Conservation (phyloP, 2,329 filamentous ascomycete species). For the Aureobasidium vineae region DNA sequence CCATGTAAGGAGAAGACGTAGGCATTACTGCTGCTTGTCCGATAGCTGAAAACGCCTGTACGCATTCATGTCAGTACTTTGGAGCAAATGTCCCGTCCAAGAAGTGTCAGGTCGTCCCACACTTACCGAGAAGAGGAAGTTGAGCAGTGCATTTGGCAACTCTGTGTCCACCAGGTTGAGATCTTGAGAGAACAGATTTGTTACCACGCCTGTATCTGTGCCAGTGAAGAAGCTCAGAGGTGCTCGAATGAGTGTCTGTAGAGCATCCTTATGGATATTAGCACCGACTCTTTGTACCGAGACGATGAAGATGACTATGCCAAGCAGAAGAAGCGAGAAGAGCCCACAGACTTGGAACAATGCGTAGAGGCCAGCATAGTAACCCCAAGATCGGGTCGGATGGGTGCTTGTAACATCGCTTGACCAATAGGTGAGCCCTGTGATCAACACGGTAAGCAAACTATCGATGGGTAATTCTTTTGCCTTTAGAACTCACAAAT, state of each 20-base stretch:
- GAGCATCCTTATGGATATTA: not conserved
- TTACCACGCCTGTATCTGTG: constrained; percentile 24
- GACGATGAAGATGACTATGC: not conserved
- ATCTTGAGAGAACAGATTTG: constrained; percentile 51
- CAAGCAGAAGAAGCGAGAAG: not conserved
- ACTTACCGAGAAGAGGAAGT: constrained; percentile 19
- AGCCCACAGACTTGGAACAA: not conserved
- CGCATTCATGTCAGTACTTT: constrained; percentile 18
- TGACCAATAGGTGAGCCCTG: constrained; percentile 1
- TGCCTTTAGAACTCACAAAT: not conserved
- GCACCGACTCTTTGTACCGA: not conserved
- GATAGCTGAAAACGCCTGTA: constrained; percentile 39
- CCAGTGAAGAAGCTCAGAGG: constrained; percentile 8
- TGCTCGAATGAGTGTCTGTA: not conserved
- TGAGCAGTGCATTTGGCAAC: constrained; percentile 31
- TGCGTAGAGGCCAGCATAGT: not conserved
- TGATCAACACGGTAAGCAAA: not conserved
- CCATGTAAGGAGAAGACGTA: constrained; percentile 37
- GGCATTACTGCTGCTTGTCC: constrained; percentile 41
- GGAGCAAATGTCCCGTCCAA: not conserved
- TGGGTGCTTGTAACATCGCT: not conserved
- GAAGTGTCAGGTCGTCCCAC: not conserved
- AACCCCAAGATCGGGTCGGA: not conserved
- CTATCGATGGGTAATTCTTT: not conserved
- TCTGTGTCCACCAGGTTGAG: constrained; percentile 48